Percentiles rank a stretch among this genome's conserved stretches.
phyloP scores from a whole-genome alignment of 768 basidiomycete genomes.

The Dioszegia hungarica region DNA sequence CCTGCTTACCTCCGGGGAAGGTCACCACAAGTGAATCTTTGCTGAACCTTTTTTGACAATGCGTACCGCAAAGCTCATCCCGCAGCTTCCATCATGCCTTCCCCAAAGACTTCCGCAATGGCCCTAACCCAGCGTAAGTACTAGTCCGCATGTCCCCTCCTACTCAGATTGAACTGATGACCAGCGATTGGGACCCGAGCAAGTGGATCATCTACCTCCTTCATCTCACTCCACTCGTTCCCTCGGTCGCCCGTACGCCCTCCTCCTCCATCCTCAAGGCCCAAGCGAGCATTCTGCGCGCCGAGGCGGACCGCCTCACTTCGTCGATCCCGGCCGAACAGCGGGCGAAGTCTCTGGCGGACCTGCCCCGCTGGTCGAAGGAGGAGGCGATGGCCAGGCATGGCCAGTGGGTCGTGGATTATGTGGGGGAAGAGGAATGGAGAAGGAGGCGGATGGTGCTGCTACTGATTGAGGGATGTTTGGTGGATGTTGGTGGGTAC shows the following conservation, averaged over 20 bases:
- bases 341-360: conserved; percentile 13
- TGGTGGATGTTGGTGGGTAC: conserved; percentile 62
- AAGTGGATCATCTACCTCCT: conserved; percentile 68
- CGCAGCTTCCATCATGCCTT: conserved; percentile 63
- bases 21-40: conserved; percentile 59
- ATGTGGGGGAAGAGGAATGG: conserved; percentile 6
- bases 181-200: conserved; percentile 69
- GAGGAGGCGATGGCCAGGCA: conserved; percentile 28
- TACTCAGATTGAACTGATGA: conserved; percentile 50
- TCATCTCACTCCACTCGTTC: conserved; percentile 48
- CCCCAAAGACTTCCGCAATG: conserved; percentile 68
- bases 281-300: conserved; percentile 34
- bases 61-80: no score
- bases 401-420: conserved; percentile 26
- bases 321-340: conserved; percentile 20
- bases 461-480: conserved; percentile 59
- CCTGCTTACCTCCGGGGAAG: conserved; percentile 68
- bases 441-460: conserved; percentile 43
- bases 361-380: conserved; percentile 36
- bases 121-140: conserved; percentile 38
- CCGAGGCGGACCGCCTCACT: conserved; percentile 36
- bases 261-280: conserved; percentile 40
- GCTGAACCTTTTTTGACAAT: no score
- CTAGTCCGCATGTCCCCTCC: not conserved
- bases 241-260: conserved; percentile 39